A percentile compares a stretch with the other conserved stretches of the same genome.
Conservation (phyloP, 2,329 filamentous ascomycete genomes). For the Clonostachys rhizophaga region DNA sequence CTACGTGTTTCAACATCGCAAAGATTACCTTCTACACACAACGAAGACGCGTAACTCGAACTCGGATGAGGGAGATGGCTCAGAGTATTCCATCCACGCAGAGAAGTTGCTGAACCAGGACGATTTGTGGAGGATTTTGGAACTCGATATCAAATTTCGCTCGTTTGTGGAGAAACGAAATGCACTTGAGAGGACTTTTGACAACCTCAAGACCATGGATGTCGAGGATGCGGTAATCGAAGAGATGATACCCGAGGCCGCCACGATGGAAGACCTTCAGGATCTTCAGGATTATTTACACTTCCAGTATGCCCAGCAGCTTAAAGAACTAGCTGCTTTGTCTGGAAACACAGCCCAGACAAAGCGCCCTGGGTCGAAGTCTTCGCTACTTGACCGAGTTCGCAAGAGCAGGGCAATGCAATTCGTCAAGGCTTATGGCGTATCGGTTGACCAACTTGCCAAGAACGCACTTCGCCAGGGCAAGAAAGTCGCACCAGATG, state of each 20-base stretch:
- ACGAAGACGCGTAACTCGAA: slow-evolving; percentile 61
- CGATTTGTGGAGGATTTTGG: slow-evolving; percentile 91
- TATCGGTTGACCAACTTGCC: slow-evolving; percentile 82
- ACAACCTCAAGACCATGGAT: slow-evolving; percentile 60
- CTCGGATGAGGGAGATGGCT: slow-evolving; percentile 63
- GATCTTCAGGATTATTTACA: slow-evolving; percentile 96
- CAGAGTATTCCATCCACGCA: slow-evolving; percentile 70
- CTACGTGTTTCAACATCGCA: slow-evolving; percentile 96
- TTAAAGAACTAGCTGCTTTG: slow-evolving; percentile 72
- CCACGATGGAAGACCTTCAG: slow-evolving; percentile 91
- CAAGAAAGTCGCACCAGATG: slow-evolving; percentile 78
- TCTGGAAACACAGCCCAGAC: slow-evolving; percentile 59
- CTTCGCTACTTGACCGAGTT: slow-evolving; percentile 77
- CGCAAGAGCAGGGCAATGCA: slow-evolving; percentile 75
- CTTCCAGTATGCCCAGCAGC: slow-evolving; percentile 81
- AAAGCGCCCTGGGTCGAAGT: slow-evolving; percentile 80
- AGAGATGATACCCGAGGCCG: slow-evolving; percentile 73
- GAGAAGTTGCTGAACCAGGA: slow-evolving; percentile 89
- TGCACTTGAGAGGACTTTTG: slow-evolving; percentile 72
- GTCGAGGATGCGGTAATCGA: slow-evolving; percentile 73
- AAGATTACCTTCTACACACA: slow-evolving; percentile 93
- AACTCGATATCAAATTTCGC: slow-evolving; percentile 91
- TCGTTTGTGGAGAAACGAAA: slow-evolving; percentile 91
- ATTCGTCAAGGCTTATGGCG: slow-evolving; percentile 85
- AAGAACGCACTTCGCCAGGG: slow-evolving; percentile 78